Base-by-base conservation (phyloP, 805 yeast species). In the Metschnikowia lochheadii region DNA sequence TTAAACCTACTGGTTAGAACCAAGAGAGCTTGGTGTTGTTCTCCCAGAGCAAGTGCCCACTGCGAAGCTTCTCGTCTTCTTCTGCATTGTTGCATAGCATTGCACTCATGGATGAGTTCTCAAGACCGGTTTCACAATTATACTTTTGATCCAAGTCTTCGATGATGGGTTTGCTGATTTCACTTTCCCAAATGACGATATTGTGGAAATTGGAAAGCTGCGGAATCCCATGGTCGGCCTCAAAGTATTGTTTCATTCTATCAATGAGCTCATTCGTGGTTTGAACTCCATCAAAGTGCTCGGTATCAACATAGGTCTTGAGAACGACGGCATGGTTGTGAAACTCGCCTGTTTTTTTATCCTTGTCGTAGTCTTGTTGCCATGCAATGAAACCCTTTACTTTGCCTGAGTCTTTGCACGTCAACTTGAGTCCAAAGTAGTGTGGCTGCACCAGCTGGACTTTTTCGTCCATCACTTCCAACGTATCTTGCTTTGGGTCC, bases 21-120 rank as follows among this genome's bases (percentile, higher is more conserved):
- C 78, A 73, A 8, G 76, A 69, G 37, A 73, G 56, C 55, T 73
- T 73, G 48, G 62, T 68, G 54, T 73, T 73, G 44, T 66, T 66
- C 50, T 70, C 77, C 78, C 78, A 73, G 10, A 71, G 54, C 20
- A 71, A 49, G 1, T 64, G 53, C 2, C 72, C 70, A 5, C 40
- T 49, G 33, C 48, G 37, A 44, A 72, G 55, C 40, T 56, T 50
- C 5, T 55, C 44, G 39, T 70, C 63, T n/a, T 70, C 73, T 1
- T 40, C 49, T 4, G 49, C 54, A 40, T 62, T 58, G 49, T 63
- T 58, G 48, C 68, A 57, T 43, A 64, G 59, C 10, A 69, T 54
- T 14, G 77, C 77, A 46, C 75, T 65, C 37, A 68, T 52, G 4
- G 76, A 71, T 4, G 63, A 44, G 49, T 73, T 73, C 37, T 66